Conservation (phyloP, 179 eudicot genomes). For the Silene vulgaris region DNA sequence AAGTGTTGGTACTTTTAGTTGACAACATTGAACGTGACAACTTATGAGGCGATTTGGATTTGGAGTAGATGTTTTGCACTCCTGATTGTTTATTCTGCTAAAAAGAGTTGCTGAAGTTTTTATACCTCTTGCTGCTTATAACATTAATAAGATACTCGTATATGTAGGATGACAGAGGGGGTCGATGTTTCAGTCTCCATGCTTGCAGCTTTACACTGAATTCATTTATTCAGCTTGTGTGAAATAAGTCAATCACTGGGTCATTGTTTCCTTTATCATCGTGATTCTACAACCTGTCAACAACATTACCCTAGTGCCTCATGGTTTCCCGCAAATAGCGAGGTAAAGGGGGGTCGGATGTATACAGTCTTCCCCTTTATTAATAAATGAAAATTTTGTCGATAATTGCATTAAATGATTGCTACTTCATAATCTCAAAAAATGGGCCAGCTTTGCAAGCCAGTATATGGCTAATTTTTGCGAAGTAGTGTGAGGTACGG, state of each 20-base stretch:
- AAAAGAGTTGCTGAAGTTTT: not conserved
- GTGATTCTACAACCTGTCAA: too few species aligned
- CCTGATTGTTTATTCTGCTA: not conserved
- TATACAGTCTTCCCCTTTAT: not conserved
- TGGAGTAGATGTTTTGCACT: not conserved
- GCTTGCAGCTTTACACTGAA: too few species aligned
- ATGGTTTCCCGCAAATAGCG: too few species aligned
- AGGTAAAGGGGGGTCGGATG: not conserved
- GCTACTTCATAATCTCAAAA: not conserved
- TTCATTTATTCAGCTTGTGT: too few species aligned
- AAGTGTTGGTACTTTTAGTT: not conserved
- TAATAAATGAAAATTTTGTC: not conserved
- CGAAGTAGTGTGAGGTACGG: not conserved
- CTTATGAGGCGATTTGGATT: not conserved
- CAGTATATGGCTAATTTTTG: not conserved
- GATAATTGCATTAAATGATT: not conserved
- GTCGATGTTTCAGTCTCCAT: too few species aligned
- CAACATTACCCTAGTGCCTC: too few species aligned
- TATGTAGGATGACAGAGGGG: not conserved
- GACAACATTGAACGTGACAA: not conserved
- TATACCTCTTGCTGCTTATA: not conserved
- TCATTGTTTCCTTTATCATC: too few species aligned
- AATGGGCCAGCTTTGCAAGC: not conserved
- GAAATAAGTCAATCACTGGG: too few species aligned
- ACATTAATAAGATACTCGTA: not conserved